Percentiles rank a stretch among this genome's conserved stretches.
Conservation (phyloP, 2,329 filamentous ascomycete genomes). For the Fusarium torulosum region DNA sequence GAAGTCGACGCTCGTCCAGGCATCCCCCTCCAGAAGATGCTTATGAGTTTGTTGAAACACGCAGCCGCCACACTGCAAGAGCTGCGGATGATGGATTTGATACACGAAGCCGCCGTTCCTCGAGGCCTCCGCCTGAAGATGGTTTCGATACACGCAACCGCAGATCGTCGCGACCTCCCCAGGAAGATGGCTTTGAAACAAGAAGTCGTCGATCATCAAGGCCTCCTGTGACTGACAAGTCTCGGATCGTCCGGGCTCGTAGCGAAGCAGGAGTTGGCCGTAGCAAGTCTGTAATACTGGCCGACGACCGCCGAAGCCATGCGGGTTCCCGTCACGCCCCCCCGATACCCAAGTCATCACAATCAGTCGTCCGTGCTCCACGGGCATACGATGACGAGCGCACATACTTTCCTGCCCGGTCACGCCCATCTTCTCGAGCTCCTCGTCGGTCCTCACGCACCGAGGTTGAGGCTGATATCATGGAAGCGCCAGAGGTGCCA, state of each 20-base stretch:
- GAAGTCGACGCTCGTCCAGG: constrained; percentile 57
- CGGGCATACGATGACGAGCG: constrained; percentile 53
- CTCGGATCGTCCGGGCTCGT: constrained; percentile 54
- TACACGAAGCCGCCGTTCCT: constrained; percentile 37
- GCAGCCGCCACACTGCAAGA: constrained; percentile 39
- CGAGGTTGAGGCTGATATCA: constrained; percentile 47
- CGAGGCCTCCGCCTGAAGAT: constrained; percentile 36
- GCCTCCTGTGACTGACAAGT: constrained; percentile 47
- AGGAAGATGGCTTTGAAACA: constrained; percentile 51
- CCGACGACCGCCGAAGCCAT: constrained; percentile 60
- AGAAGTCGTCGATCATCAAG: constrained; percentile 58
- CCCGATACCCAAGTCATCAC: constrained; percentile 45
- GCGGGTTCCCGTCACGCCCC: constrained; percentile 51
- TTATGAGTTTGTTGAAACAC: constrained; percentile 41
- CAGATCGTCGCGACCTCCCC: constrained; percentile 54
- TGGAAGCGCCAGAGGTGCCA: constrained; percentile 44
- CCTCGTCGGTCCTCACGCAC: constrained; percentile 44
- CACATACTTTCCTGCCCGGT: constrained; percentile 60
- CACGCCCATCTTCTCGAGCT: constrained; percentile 45
- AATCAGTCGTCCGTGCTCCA: constrained; percentile 43
- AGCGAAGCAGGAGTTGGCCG: constrained; percentile 53
- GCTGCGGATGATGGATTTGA: constrained; percentile 31
- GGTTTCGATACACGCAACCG: constrained; percentile 57
- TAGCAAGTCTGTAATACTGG: constrained; percentile 50
- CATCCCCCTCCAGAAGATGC: constrained; percentile 46